A percentile compares a stretch with the other conserved stretches of the same genome.
Evolutionary conservation across 2,329 filamentous ascomycete species (phyloP).

Genomic region (Sporothrix pseudoabietina): DNA sequence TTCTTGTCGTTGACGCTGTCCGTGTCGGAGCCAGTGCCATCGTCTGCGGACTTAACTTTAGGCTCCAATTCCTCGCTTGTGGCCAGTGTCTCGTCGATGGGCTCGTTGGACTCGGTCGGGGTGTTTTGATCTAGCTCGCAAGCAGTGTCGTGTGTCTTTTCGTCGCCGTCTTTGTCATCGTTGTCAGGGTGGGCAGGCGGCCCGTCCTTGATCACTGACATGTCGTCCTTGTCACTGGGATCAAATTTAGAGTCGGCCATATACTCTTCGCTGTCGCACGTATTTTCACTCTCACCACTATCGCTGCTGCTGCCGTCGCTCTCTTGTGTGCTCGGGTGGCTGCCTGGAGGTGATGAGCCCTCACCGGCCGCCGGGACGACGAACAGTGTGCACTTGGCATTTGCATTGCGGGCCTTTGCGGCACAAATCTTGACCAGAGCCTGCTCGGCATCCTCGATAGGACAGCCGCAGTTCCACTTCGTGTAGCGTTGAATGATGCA

Average conservation of each 20-base stretch:
- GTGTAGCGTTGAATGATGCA: conserved; percentile 26
- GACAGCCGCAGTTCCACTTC: conserved; percentile 29
- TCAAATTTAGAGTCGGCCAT: neutral
- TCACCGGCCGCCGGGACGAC: conserved; percentile 12
- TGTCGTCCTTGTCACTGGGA: neutral
- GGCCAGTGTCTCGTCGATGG: neutral
- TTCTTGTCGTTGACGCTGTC: neutral
- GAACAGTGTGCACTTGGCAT: neutral
- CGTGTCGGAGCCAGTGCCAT: neutral
- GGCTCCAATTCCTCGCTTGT: neutral
- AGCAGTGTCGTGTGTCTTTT: neutral
- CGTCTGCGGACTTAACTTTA: neutral
- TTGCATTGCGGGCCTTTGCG: conserved; percentile 6
- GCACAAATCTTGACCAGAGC: conserved; percentile 18
- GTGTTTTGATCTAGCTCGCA: neutral
- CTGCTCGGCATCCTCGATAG: conserved; percentile 4
- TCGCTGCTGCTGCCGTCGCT: neutral
- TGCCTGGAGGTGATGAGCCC: neutral
- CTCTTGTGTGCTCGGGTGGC: neutral
- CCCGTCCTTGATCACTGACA: neutral
- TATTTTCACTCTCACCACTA: neutral
- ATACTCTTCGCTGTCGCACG: neutral
- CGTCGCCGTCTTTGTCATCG: neutral
- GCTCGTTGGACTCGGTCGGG: neutral
- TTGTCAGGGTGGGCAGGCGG: neutral